Base-by-base conservation (phyloP, 345 rosid genomes). In the Gossypium raimondii region DNA sequence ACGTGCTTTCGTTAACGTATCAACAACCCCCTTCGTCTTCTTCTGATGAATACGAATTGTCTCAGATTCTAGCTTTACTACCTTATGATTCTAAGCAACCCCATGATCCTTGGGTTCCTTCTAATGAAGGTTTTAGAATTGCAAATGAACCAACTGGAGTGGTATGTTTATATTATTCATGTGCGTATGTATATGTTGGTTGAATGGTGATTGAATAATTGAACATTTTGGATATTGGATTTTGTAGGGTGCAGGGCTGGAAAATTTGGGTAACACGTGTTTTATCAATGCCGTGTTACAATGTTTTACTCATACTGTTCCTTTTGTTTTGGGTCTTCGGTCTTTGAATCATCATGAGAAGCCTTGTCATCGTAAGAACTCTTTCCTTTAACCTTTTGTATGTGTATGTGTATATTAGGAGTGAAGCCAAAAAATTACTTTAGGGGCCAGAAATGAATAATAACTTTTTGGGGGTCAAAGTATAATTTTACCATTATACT, bases 261-360 rank as follows among this genome's bases (percentile, higher is more conserved):
- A 11, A 20, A 96, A 96, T 82, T 74, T 87, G 61, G 99, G 98
- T 13, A 90, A 92, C 76, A 90, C 91, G 2, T 96, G 99, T 82
- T 96, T 89, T 73, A 69, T 96, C 41, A 96, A 96, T 76, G 89
- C 94, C 7, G 86, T 93, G 44, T 78, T 96, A 78, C 99, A 96
- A 73, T 93, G 99, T 79, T 77, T 96, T 59, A 92, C 97, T 10
- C 99, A 96, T 70, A 90, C 98, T 0, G 90, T 93, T 74, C 92
- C 93, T 0, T 77, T 93, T 67, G 81, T 93, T 52, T 78, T 83
- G 76, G 87, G 82, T 67, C 89, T 96, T 68, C 80, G 72, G 25
- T 72, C 86, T 43, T 86, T 27, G 57, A 75, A 82, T 47, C 88
- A 80, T 47, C 90, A 83, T 77, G 76, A 62, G 2, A 18, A 11